Base-by-base conservation (phyloP, 352 stramenopile genomes). In the Thraustotheca clavata region DNA sequence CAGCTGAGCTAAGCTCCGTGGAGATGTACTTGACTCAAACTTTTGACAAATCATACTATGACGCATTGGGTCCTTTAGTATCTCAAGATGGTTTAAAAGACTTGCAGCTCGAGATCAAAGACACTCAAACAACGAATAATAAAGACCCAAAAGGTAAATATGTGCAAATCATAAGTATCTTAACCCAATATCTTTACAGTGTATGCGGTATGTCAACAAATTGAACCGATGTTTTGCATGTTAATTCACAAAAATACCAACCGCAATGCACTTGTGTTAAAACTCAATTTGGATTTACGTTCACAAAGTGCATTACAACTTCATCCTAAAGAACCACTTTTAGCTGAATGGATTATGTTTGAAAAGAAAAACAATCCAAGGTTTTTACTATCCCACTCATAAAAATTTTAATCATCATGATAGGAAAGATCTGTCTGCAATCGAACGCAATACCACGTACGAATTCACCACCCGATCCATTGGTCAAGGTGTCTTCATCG, bases 341-440 rank as follows among this genome's bases (percentile, higher is more conserved):
- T 76, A 27, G 77, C 72, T 6, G 77, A 87, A 60, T 87, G 77
- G 77, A 73, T 87, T 69, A 81, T 87, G 76, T 84, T 87, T 47
- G 77, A 87, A 39, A 87, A 84, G 57, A 47, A 29, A 4, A 77
- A 77, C 11, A 87, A 87, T 55, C 77, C 77, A 9, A 69, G 75
- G 55, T 63, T 40, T 52, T 11, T 24, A 1, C 50, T 59, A 11
- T 61, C 39, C 4, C 16, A 43, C 20, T 16, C 38, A 43, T 43
- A 14, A 35, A 24, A 18, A 3, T 52, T 3, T 6, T 22, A 6
- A 14, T 6, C 43, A 29, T 14, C 9, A 31, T 24, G 9, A 31
- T 50, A 65, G 57, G 0, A 71, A 84, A 22, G 69, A 80, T 11
- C 69, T 87, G 16, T 83, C 75, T 2, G 39, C 74, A 5, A 74